These are phyloP conservation scores for Clarireedia monteithiana DNA, from an alignment of 2,329 filamentous ascomycete genomes.

Conservation along the genomic window DNA sequence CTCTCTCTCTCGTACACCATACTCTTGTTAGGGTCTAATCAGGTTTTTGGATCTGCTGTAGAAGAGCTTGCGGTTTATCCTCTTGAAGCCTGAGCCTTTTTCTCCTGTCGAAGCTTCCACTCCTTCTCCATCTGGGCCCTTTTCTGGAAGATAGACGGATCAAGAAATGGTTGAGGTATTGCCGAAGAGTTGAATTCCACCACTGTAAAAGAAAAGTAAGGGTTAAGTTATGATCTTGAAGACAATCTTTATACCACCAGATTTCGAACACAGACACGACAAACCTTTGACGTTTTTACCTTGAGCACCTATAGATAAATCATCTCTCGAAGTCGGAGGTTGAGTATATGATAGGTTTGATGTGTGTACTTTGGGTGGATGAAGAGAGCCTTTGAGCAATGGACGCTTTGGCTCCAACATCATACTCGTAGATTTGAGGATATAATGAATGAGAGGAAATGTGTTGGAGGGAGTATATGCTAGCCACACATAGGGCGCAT, in stretches of 20 bases:
- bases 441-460: neutral
- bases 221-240: neutral
- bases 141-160: conserved; percentile 19
- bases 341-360: conserved; percentile 15
- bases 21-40: too few species aligned
- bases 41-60: neutral
- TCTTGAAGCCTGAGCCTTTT: neutral
- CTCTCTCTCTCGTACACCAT: too few species aligned
- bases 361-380: conserved; percentile 10
- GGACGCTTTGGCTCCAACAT: conserved; percentile 1
- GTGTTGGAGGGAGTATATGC: neutral
- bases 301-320: conserved; percentile 10
- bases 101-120: conserved; percentile 15
- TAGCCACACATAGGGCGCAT: too few species aligned
- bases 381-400: conserved; percentile 16
- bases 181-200: conserved; percentile 19
- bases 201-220: conserved; percentile 10
- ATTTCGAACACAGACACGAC: neutral
- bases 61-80: neutral
- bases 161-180: conserved; percentile 24
- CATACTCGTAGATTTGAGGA: neutral
- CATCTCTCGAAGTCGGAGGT: conserved; percentile 15
- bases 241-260: neutral
- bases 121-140: conserved; percentile 14
- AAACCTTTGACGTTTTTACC: neutral